These are phyloP conservation scores for Lentinula lateritia DNA, from an alignment of 768 basidiomycete genomes.

Conservation along the genomic window DNA sequence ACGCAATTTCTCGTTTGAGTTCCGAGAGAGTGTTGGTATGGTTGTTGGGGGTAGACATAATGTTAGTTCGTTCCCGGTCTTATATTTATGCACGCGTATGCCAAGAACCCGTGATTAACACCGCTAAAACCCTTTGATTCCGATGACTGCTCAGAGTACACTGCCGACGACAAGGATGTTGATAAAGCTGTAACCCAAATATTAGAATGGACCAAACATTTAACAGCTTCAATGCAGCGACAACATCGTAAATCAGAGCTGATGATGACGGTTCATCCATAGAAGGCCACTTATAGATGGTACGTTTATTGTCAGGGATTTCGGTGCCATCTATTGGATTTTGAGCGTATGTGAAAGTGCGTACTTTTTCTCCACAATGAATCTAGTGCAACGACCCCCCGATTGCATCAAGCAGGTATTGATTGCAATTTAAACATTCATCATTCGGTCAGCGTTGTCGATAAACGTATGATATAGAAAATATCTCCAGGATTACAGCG, in stretches of 20 bases:
- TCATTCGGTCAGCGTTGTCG: not conserved
- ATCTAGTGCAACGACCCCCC: not conserved
- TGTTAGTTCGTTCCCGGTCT: not conserved
- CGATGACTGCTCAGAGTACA: not conserved
- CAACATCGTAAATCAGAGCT: not conserved
- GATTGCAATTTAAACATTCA: too few species aligned
- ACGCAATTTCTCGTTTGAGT: constrained; percentile 53
- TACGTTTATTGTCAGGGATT: not conserved
- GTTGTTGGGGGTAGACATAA: not conserved
- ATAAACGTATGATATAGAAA: not conserved
- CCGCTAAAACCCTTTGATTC: not conserved
- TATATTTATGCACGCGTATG: not conserved
- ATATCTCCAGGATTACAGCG: not conserved
- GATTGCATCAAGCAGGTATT: too few species aligned
- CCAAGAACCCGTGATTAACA: not conserved
- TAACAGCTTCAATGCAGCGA: not conserved
- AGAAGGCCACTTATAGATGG: not conserved
- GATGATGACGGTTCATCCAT: not conserved
- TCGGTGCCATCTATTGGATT: too few species aligned
- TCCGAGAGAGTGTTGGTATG: constrained; percentile 32
- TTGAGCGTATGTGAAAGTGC: too few species aligned
- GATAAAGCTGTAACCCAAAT: not conserved
- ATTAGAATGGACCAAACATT: not conserved
- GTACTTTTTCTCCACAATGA: not conserved
- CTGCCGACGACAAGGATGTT: not conserved